These are phyloP conservation scores for Orychophragmus violaceus DNA, from an alignment of 345 rosid species.

Conservation along the genomic window DNA sequence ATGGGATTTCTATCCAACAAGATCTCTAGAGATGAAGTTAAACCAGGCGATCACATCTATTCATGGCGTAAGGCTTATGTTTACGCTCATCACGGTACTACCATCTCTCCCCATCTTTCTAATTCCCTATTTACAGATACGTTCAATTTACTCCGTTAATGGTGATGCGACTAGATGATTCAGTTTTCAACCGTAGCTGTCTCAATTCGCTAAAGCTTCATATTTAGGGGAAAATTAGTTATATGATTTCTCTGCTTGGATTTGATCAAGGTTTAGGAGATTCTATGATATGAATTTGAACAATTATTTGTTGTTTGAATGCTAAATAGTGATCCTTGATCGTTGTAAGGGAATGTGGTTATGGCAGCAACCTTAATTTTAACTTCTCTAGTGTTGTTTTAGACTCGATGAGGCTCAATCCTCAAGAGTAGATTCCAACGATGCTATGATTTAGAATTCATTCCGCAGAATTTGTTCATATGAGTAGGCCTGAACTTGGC, in stretches of 20 bases:
- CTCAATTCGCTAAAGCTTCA: background rate
- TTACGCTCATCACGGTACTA: constrained; percentile 73
- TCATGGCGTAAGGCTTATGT: constrained; percentile 73
- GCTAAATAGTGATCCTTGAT: background rate
- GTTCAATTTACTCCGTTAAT: background rate
- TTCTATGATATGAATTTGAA: background rate
- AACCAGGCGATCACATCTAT: constrained; percentile 79
- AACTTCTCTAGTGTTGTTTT: background rate
- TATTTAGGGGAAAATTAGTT: constrained; percentile 3
- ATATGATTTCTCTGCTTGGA: background rate
- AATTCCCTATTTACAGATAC: background rate
- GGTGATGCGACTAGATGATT: background rate
- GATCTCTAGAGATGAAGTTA: constrained; percentile 46
- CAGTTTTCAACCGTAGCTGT: background rate
- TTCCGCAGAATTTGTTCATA: background rate
- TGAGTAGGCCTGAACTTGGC: background rate
- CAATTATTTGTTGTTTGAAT: background rate
- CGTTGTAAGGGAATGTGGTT: constrained; percentile 1
- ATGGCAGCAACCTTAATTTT: background rate
- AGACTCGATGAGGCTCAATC: background rate
- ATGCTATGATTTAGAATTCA: background rate
- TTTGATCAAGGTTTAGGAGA: background rate
- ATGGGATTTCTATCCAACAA: constrained; percentile 69
- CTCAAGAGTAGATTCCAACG: background rate
- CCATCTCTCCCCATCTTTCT: constrained; percentile 12